These are phyloP conservation scores for Pseudovirgaria hyperparasitica DNA, from an alignment of 2,329 filamentous ascomycete genomes.

Conservation along the genomic window DNA sequence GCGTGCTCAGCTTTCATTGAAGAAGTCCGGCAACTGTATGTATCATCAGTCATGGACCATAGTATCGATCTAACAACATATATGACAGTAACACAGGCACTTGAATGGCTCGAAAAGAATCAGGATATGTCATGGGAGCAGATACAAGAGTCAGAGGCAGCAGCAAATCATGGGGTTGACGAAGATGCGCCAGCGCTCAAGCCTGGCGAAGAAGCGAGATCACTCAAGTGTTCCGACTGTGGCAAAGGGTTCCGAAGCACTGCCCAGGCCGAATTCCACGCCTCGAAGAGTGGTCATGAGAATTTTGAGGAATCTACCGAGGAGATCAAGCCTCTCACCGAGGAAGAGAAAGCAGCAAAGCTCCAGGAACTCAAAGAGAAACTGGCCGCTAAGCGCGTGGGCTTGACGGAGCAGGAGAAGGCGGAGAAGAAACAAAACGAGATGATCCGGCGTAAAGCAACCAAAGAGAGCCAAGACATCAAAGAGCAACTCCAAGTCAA, in stretches of 20 bases:
- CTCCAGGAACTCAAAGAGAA: constrained; percentile 63
- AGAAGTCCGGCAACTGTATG: constrained; percentile 69
- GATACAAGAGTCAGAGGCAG: constrained; percentile 42
- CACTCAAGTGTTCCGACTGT: constrained; percentile 88
- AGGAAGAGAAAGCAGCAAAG: constrained; percentile 76
- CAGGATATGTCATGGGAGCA: constrained; percentile 79
- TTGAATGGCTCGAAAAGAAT: constrained; percentile 91
- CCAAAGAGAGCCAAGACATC: constrained; percentile 73
- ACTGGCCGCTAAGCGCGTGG: constrained; percentile 59
- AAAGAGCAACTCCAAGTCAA: constrained; percentile 84
- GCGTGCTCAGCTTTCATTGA: constrained; percentile 70
- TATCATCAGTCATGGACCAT: constrained; percentile 8
- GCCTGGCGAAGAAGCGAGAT: constrained; percentile 59
- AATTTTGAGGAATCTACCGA: constrained; percentile 92
- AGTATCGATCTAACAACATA: constrained; percentile 4
- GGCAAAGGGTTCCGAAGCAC: constrained; percentile 78
- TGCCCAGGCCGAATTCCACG: constrained; percentile 78
- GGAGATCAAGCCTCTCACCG: constrained; percentile 78
- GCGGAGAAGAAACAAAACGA: constrained; percentile 77
- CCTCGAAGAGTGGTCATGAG: constrained; percentile 56
- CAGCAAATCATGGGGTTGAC: constrained; percentile 15
- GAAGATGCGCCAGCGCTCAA: constrained; percentile 53
- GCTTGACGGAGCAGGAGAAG: constrained; percentile 59
- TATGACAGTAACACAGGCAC: constrained; percentile 61
- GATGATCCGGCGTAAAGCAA: constrained; percentile 72